Evolutionary conservation across 805 yeast genomes (phyloP).

Genomic region (Candida sakaeoensis): DNA sequence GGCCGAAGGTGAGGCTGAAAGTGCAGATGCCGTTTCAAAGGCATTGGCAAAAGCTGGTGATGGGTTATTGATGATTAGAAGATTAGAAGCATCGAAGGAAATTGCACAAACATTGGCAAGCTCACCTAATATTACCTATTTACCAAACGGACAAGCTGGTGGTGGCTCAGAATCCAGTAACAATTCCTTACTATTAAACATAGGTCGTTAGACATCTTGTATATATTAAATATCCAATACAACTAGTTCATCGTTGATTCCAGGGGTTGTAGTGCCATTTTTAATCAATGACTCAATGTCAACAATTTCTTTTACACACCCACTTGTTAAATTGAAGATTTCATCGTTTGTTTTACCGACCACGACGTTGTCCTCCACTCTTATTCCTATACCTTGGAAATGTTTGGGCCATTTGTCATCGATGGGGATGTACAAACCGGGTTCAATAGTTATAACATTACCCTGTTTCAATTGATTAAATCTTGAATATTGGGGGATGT

Average conservation of each 20-base stretch:
- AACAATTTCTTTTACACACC: conserved; percentile 79
- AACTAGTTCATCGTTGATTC: conserved; percentile 32
- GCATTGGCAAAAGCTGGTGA: conserved; percentile 95
- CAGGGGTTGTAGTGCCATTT: conserved; percentile 52
- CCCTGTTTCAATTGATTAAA: conserved; percentile 52
- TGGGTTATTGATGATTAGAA: conserved; percentile 86
- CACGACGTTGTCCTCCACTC: conserved; percentile 92
- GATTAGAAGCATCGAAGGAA: conserved; percentile 95
- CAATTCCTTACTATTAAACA: conserved; percentile 60
- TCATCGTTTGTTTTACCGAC: conserved; percentile 60
- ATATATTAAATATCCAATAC: conserved; percentile 20
- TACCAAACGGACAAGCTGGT: conserved; percentile 50
- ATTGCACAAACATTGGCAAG: conserved; percentile 84
- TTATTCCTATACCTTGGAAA: conserved; percentile 84
- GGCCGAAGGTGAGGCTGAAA: conserved; percentile 99
- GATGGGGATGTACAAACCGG: conserved; percentile 88
- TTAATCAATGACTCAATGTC: conserved; percentile 66
- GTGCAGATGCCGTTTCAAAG: conserved; percentile 91
- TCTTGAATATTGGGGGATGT: conserved; percentile 63
- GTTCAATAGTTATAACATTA: conserved; percentile 92
- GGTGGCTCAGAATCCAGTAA: conserved; percentile 22
- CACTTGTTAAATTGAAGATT: conserved; percentile 58
- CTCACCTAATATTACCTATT: conserved; percentile 82
- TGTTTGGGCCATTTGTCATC: conserved; percentile 69
- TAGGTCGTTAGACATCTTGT: conserved; percentile 36